Conservation (phyloP, 1,284 basidiomycete species). For the Prillingera fragicola region DNA sequence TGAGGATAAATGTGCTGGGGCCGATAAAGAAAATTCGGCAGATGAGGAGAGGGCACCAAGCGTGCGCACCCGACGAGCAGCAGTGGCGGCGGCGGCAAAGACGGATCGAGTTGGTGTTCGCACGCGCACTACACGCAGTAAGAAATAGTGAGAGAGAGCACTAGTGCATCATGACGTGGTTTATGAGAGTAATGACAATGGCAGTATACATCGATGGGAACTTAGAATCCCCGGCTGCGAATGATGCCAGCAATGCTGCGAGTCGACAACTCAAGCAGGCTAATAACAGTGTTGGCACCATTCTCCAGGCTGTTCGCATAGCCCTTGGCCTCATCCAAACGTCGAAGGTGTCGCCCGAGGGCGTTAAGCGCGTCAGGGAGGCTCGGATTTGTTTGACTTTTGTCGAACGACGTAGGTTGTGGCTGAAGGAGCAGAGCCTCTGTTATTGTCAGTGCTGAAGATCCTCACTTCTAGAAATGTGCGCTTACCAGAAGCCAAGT, state of each 20-base stretch:
- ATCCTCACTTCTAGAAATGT: neutral
- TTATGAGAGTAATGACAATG: too few species aligned
- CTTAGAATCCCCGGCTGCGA: constrained; percentile 33
- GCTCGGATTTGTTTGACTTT: constrained; percentile 20
- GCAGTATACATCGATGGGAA: too few species aligned
- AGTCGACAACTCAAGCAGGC: constrained; percentile 28
- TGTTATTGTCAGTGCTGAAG: constrained; percentile 3
- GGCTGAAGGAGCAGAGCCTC: constrained; percentile 39
- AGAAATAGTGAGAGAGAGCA: too few species aligned
- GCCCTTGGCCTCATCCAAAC: constrained; percentile 16
- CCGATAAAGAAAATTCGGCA: too few species aligned
- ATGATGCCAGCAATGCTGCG: constrained; percentile 31
- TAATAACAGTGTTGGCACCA: constrained; percentile 24
- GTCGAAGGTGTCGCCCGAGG: constrained; percentile 24
- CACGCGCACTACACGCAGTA: too few species aligned
- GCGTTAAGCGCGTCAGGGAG: constrained; percentile 24
- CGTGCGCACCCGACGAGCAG: too few species aligned
- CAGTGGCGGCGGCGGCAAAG: too few species aligned
- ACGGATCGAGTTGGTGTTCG: too few species aligned
- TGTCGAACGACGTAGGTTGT: constrained; percentile 8
- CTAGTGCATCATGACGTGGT: too few species aligned
- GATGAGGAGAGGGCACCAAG: too few species aligned
- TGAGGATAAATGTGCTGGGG: too few species aligned
- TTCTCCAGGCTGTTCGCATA: constrained; percentile 20
- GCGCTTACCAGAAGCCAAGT: constrained; percentile 36